phyloP scores from a whole-genome alignment of 257 asterid genomes.

The Solanum piurae region DNA sequence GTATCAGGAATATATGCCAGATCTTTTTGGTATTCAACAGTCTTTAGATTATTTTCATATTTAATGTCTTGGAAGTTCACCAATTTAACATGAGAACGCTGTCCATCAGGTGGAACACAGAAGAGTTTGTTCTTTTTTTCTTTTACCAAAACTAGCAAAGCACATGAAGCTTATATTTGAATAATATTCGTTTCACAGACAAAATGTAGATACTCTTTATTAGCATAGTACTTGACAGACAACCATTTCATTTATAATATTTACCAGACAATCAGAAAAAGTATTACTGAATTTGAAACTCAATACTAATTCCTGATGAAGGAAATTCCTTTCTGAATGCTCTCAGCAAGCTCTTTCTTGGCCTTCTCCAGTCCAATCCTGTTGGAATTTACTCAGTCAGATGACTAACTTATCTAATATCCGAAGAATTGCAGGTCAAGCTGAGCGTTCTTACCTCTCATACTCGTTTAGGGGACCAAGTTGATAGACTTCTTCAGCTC shows the following conservation, averaged over 20 bases:
- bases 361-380: slow-evolving; percentile 91
- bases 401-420: background rate
- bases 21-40: background rate
- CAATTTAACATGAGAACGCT: background rate
- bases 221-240: background rate
- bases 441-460: slow-evolving; percentile 43
- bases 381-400: slow-evolving; percentile 1
- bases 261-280: background rate
- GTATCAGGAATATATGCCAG: slow-evolving; percentile 3
- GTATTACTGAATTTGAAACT: background rate
- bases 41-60: background rate
- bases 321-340: slow-evolving; percentile 80
- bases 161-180: background rate
- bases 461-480: slow-evolving; percentile 81
- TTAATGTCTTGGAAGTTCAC: background rate
- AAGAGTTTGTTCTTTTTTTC: background rate
- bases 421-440: background rate
- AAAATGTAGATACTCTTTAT: background rate
- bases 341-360: slow-evolving; percentile 77
- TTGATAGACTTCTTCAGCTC: slow-evolving; percentile 75
- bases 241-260: background rate
- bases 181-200: background rate
- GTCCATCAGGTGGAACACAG: background rate
- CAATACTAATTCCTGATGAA: slow-evolving; percentile 43
- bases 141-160: background rate